These are phyloP conservation scores for Cubamyces sp. DNA, from an alignment of 768 basidiomycete genomes.

Conservation along the genomic window DNA sequence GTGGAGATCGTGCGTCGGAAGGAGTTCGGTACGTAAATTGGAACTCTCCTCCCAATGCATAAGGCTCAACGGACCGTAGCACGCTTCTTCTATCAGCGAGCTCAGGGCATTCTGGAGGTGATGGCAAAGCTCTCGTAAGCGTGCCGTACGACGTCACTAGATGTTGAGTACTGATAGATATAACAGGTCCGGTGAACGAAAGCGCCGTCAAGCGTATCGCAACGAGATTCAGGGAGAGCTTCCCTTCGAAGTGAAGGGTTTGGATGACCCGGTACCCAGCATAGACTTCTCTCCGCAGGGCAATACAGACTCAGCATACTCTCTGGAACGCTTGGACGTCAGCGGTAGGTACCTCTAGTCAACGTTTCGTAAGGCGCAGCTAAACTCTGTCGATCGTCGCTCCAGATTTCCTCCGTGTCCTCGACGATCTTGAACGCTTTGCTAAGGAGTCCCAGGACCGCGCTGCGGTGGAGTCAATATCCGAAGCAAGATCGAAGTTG, in stretches of 20 bases:
- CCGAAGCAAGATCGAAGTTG: slow-evolving; percentile 61
- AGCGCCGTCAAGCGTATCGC: slow-evolving; percentile 83
- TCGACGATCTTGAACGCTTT: slow-evolving; percentile 69
- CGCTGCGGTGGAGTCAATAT: slow-evolving; percentile 56
- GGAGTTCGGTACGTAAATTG: slow-evolving; percentile 70
- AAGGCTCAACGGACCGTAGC: slow-evolving; percentile 45
- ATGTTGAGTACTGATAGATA: neutral
- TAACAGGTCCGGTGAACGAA: slow-evolving; percentile 71
- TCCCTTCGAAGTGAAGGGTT: slow-evolving; percentile 81
- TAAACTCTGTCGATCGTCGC: slow-evolving; percentile 1
- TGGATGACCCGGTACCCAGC: slow-evolving; percentile 79
- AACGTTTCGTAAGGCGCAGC: neutral
- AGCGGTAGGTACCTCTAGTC: slow-evolving; percentile 54
- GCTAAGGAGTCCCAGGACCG: slow-evolving; percentile 50
- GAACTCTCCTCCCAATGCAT: neutral
- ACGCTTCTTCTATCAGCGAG: slow-evolving; percentile 79
- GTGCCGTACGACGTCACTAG: neutral
- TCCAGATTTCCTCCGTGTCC: slow-evolving; percentile 60
- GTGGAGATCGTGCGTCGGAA: slow-evolving; percentile 90
- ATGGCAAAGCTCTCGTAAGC: slow-evolving; percentile 87
- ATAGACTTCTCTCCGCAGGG: slow-evolving; percentile 81
- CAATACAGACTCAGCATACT: slow-evolving; percentile 62
- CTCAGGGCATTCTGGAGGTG: slow-evolving; percentile 79
- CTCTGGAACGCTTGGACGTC: slow-evolving; percentile 69
- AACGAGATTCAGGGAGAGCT: slow-evolving; percentile 83